Evolutionary conservation across 371 early-diverging fungal species (phyloP).

Genomic region (Haplosporangium sp.): DNA sequence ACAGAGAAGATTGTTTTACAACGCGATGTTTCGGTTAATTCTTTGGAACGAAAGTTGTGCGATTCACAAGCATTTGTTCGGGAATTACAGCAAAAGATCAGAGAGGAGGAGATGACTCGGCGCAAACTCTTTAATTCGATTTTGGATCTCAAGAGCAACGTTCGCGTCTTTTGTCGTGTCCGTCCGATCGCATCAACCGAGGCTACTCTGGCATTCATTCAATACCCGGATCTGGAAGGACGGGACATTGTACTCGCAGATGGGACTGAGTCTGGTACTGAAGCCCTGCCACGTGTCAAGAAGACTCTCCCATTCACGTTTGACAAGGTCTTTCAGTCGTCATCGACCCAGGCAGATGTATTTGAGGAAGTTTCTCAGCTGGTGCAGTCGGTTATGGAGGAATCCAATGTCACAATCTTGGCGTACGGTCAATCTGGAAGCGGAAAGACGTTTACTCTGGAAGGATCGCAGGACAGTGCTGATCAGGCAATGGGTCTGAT

Average conservation of each 20-base stretch:
- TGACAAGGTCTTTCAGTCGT: constrained; percentile 78
- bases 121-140: constrained; percentile 87
- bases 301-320: constrained; percentile 81
- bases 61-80: constrained; percentile 45
- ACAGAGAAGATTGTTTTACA: constrained; percentile 56
- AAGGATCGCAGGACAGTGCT: constrained; percentile 60
- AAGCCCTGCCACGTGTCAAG: constrained; percentile 8
- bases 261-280: neutral
- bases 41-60: constrained; percentile 53
- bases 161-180: constrained; percentile 97
- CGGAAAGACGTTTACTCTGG: constrained; percentile 93
- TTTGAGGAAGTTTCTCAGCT: constrained; percentile 94
- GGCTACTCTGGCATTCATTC: constrained; percentile 21
- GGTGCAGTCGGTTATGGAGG: constrained; percentile 94
- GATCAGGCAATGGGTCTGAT: constrained; percentile 71
- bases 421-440: constrained; percentile 99
- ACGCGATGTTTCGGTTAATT: constrained; percentile 59
- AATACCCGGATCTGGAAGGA: constrained; percentile 59
- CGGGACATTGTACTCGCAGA: constrained; percentile 59
- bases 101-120: constrained; percentile 79
- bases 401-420: constrained; percentile 97
- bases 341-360: constrained; percentile 77
- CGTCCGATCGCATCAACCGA: constrained; percentile 69
- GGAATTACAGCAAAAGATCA: constrained; percentile 69
- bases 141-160: constrained; percentile 96